A percentile compares a stretch with the other conserved stretches of the same genome.
phyloP scores from a whole-genome alignment of 225 moss, liverwort and hornwort species.

The Climacium dendroides region DNA sequence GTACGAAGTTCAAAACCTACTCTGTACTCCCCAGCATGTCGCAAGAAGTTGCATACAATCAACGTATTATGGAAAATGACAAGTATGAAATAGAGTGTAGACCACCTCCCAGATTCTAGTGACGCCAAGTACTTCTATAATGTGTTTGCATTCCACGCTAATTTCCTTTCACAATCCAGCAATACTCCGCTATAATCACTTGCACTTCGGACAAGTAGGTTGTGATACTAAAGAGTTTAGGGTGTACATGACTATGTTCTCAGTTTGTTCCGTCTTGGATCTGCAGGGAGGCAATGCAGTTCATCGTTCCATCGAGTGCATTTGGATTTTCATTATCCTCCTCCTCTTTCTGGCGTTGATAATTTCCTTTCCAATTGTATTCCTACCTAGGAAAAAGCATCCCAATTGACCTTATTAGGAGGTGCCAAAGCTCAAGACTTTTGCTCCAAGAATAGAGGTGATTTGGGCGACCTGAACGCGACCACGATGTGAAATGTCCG shows the following conservation, averaged over 20 bases:
- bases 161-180: too few relatives aligned
- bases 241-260: background rate
- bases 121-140: background rate
- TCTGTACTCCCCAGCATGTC: background rate
- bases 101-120: background rate
- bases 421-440: background rate
- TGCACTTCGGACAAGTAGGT: background rate
- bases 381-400: slow-evolving; percentile 27
- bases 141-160: background rate
- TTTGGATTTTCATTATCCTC: slow-evolving; percentile 30
- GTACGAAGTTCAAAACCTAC: background rate
- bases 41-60: background rate
- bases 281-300: background rate
- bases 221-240: background rate
- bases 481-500: background rate
- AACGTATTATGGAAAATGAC: background rate
- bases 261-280: background rate
- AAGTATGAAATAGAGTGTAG: background rate
- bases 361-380: slow-evolving; percentile 16
- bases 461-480: background rate
- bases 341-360: slow-evolving; percentile 5
- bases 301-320: background rate
- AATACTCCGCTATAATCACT: background rate
- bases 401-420: background rate
- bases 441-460: background rate